A percentile compares a stretch with the other conserved stretches of the same genome.
Conservation (phyloP, 2,329 filamentous ascomycete genomes). For the Aspergillus fijiensis region DNA sequence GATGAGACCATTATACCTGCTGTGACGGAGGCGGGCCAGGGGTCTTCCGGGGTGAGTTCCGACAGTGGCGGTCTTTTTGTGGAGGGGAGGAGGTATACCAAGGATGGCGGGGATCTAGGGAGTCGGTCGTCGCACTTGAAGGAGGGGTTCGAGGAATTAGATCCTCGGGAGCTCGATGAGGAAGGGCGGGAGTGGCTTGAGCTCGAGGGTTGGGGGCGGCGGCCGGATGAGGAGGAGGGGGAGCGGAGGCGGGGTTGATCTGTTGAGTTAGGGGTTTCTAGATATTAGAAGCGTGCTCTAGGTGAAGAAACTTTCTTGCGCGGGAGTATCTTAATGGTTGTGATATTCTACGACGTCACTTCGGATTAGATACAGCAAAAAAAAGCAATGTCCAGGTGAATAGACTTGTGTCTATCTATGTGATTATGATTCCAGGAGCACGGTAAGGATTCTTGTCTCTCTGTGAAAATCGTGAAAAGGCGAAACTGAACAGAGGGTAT, state of each 20-base stretch:
- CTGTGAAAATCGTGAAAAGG: too few relatives aligned
- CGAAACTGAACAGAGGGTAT: neutral
- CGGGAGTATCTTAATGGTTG: too few relatives aligned
- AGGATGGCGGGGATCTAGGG: neutral
- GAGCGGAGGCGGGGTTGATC: neutral
- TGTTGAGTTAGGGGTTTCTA: too few relatives aligned
- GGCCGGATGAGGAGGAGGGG: conserved; percentile 1
- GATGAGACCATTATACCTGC: neutral
- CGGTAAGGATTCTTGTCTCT: too few relatives aligned
- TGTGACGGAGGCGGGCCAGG: neutral
- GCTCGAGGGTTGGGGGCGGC: neutral
- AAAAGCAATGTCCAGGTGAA: too few relatives aligned
- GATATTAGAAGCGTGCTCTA: too few relatives aligned
- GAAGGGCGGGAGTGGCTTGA: conserved; percentile 1
- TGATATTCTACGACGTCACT: neutral
- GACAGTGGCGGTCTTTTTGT: neutral
- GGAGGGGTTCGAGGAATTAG: too few relatives aligned
- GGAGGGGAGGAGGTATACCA: neutral
- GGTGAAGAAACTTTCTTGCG: too few relatives aligned
- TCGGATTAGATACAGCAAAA: neutral
- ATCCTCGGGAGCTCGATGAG: neutral
- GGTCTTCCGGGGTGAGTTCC: neutral
- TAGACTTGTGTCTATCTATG: too few relatives aligned
- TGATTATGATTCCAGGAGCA: too few relatives aligned
- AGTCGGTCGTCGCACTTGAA: neutral